A percentile compares a stretch with the other conserved stretches of the same genome.
Evolutionary conservation across 768 basidiomycete species (phyloP).

Genomic region (Suillus spraguei): DNA sequence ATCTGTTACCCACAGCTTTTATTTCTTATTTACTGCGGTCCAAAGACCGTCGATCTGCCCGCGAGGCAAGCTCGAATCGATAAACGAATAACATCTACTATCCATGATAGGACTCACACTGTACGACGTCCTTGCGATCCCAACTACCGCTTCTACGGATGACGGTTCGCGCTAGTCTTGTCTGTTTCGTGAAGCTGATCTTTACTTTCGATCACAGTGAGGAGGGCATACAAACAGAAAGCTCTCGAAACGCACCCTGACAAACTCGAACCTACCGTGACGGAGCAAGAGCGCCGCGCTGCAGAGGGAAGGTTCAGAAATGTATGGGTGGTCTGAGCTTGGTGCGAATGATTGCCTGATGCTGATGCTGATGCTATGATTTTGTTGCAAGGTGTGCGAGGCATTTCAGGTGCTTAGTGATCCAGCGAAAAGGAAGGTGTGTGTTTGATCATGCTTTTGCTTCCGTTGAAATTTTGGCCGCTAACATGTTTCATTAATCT

Average conservation of each 20-base stretch:
- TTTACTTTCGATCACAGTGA: constrained; percentile 43
- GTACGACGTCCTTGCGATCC: constrained; percentile 49
- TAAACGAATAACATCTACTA: constrained; percentile 2
- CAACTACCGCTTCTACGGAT: constrained; percentile 47
- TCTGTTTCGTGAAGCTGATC: constrained; percentile 2
- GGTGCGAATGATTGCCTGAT: constrained; percentile 13
- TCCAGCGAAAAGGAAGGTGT: constrained; percentile 54
- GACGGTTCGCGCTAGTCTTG: constrained; percentile 42
- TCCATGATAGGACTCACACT: constrained; percentile 38
- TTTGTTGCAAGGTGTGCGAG: constrained; percentile 51
- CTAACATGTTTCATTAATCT: neutral
- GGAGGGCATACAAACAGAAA: constrained; percentile 66
- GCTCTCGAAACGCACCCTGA: constrained; percentile 77
- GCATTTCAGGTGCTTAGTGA: constrained; percentile 65
- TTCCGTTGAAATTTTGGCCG: neutral
- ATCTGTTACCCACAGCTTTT: neutral
- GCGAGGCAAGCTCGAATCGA: constrained; percentile 5
- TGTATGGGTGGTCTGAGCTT: constrained; percentile 42
- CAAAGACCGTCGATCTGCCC: constrained; percentile 2
- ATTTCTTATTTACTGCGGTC: neutral
- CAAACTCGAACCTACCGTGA: constrained; percentile 59
- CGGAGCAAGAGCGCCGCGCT: constrained; percentile 49
- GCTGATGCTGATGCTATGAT: constrained; percentile 22
- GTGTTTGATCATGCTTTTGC: constrained; percentile 14
- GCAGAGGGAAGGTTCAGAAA: constrained; percentile 63